Conservation (phyloP, 768 basidiomycete species). For the Collybiopsis confluens region DNA sequence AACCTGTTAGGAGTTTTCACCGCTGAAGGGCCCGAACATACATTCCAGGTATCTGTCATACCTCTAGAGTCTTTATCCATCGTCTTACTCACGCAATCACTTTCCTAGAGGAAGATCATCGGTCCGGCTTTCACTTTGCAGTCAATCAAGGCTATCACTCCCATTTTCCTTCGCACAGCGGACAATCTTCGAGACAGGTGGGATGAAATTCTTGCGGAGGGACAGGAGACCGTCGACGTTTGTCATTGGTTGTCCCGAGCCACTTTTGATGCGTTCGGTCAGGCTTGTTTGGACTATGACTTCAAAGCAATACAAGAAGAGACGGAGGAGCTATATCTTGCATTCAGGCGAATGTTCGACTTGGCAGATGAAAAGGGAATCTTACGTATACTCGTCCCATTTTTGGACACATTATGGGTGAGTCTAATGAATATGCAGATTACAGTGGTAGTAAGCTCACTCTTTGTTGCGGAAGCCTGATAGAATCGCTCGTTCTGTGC, state of each 20-base stretch:
- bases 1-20: slow-evolving; percentile 50
- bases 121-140: slow-evolving; percentile 47
- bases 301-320: slow-evolving; percentile 48
- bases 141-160: slow-evolving; percentile 38
- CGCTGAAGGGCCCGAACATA: slow-evolving; percentile 48
- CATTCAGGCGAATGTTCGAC: slow-evolving; percentile 47
- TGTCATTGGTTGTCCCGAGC: slow-evolving; percentile 57
- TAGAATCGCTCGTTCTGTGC: slow-evolving; percentile 32
- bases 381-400: slow-evolving; percentile 37
- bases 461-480: slow-evolving; percentile 31
- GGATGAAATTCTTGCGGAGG: slow-evolving; percentile 26
- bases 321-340: slow-evolving; percentile 41
- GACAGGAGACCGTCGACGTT: slow-evolving; percentile 37
- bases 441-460: background rate
- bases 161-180: slow-evolving; percentile 48
- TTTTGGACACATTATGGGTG: slow-evolving; percentile 41
- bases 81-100: background rate
- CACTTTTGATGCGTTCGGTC: slow-evolving; percentile 61
- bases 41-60: slow-evolving; percentile 26
- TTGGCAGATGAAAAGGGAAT: slow-evolving; percentile 43
- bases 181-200: slow-evolving; percentile 44
- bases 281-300: slow-evolving; percentile 50
- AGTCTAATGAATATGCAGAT: slow-evolving; percentile 12
- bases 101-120: slow-evolving; percentile 37
- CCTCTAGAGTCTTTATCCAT: background rate